phyloP scores from a whole-genome alignment of 2,329 filamentous ascomycete species.

The Aspergillus eucalypticola region DNA sequence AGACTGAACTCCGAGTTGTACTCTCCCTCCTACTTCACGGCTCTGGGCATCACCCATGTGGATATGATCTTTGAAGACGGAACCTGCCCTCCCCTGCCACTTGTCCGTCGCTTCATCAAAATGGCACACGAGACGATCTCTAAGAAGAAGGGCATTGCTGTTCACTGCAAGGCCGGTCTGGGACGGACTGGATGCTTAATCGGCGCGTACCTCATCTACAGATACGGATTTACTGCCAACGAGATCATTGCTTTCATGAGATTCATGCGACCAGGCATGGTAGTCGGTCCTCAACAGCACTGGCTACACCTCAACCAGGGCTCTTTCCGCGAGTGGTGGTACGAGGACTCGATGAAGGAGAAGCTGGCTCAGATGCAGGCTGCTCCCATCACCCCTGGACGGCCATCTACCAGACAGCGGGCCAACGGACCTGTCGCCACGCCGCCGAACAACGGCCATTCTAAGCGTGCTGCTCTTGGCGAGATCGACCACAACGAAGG shows the following conservation, averaged over 20 bases:
- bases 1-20: constrained; percentile 94
- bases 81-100: constrained; percentile 83
- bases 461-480: constrained; percentile 80
- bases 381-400: constrained; percentile 56
- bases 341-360: constrained; percentile 75
- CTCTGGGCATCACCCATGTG: constrained; percentile 88
- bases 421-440: constrained; percentile 73
- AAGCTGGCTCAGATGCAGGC: constrained; percentile 70
- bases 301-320: constrained; percentile 98
- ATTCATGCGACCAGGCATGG: constrained; percentile 99
- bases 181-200: constrained; percentile 95
- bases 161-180: constrained; percentile 97
- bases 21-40: constrained; percentile 95
- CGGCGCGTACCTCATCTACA: constrained; percentile 95
- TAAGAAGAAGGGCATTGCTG: constrained; percentile 88
- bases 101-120: constrained; percentile 94
- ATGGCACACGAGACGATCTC: constrained; percentile 94
- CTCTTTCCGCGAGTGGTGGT: constrained; percentile 98
- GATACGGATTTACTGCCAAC: constrained; percentile 94
- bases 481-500: constrained; percentile 84
- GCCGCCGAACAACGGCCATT: constrained; percentile 75
- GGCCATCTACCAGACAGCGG: constrained; percentile 60
- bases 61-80: constrained; percentile 99
- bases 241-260: constrained; percentile 98
- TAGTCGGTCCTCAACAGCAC: constrained; percentile 96